A percentile compares a stretch with the other conserved stretches of the same genome.
Evolutionary conservation across 2,329 filamentous ascomycete genomes (phyloP).

Genomic region (Achaetomium macrosporum): DNA sequence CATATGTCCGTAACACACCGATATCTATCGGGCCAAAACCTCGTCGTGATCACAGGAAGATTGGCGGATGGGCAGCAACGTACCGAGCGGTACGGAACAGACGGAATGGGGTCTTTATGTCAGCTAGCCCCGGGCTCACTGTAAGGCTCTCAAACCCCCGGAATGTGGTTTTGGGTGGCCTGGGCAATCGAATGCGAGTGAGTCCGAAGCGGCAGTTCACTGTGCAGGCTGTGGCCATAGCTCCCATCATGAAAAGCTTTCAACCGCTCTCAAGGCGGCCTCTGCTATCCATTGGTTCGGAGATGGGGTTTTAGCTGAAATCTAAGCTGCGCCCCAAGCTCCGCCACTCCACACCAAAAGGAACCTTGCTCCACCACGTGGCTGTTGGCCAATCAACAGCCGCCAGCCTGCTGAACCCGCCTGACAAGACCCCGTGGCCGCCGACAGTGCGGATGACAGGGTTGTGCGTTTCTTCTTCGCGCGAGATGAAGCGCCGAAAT

Average conservation of each 20-base stretch:
- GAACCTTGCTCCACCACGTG: background rate
- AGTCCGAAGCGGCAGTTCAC: background rate
- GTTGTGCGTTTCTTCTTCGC: conserved; percentile 5
- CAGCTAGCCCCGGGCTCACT: conserved; percentile 8
- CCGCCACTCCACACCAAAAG: conserved; percentile 5
- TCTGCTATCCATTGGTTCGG: background rate
- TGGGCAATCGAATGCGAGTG: background rate
- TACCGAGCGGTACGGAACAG: too few species aligned
- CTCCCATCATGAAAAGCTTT: background rate
- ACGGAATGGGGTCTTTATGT: too few species aligned
- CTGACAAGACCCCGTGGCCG: conserved; percentile 5
- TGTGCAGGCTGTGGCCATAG: background rate
- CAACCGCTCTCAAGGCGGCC: background rate
- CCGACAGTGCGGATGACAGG: background rate
- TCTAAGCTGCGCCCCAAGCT: conserved; percentile 4
- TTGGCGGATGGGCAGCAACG: too few species aligned
- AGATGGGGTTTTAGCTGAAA: background rate
- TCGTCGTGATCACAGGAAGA: too few species aligned
- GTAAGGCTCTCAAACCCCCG: conserved; percentile 1
- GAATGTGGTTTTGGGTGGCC: background rate
- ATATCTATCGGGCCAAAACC: too few species aligned
- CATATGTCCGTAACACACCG: too few species aligned
- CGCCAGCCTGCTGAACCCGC: background rate
- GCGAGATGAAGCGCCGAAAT: background rate
- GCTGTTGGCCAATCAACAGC: conserved; percentile 1